Conservation (phyloP, 352 stramenopile genomes). For the Peronospora farinosa region DNA sequence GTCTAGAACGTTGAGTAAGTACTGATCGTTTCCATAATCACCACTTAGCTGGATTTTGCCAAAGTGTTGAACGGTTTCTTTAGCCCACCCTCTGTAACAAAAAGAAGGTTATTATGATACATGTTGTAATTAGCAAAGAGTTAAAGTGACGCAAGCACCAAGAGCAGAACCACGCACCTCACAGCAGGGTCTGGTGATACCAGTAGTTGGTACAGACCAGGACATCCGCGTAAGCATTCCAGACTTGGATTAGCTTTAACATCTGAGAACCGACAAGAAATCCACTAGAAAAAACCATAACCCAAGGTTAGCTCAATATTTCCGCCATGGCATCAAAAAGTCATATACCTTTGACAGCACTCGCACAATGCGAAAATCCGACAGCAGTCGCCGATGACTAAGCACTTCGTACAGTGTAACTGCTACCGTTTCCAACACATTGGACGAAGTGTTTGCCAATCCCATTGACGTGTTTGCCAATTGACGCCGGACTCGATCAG, state of each 20-base stretch:
- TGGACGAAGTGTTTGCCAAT: constrained; percentile 14
- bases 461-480: constrained; percentile 33
- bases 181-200: constrained; percentile 75
- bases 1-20: constrained; percentile 67
- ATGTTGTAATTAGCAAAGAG: not conserved
- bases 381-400: constrained; percentile 64
- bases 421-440: constrained; percentile 29
- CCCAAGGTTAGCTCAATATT: too few relatives aligned
- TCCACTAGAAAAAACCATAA: constrained; percentile 38
- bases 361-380: constrained; percentile 74
- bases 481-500: constrained; percentile 52
- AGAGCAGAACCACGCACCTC: constrained; percentile 31
- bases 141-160: not conserved
- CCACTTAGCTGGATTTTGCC: constrained; percentile 53
- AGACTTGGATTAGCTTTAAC: constrained; percentile 37
- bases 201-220: constrained; percentile 65
- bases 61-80: constrained; percentile 44
- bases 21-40: constrained; percentile 37
- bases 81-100: constrained; percentile 54
- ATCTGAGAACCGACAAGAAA: constrained; percentile 28
- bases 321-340: not conserved
- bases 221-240: constrained; percentile 48
- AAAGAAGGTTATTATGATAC: constrained; percentile 1
- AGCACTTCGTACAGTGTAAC: constrained; percentile 75
- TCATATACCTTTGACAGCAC: constrained; percentile 54